These are phyloP conservation scores for Hortiboletus campestris DNA, from an alignment of 768 basidiomycete species.

Conservation along the genomic window DNA sequence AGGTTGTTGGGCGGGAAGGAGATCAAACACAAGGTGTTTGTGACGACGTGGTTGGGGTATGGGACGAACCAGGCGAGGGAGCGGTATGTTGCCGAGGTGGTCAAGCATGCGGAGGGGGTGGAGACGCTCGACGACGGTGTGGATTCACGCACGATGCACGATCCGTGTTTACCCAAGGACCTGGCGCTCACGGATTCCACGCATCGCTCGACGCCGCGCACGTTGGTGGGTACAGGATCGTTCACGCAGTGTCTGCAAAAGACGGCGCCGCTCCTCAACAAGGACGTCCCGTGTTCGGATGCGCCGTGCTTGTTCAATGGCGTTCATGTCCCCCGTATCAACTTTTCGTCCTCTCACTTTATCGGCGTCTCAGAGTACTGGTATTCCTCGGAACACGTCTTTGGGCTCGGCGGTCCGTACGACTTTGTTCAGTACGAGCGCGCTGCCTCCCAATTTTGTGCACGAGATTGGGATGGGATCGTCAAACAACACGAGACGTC, in stretches of 20 bases:
- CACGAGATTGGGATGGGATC: conserved; percentile 74
- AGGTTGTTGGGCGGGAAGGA: conserved; percentile 82
- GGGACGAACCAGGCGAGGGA: conserved; percentile 97
- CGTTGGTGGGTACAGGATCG: conserved; percentile 81
- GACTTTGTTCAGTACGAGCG: conserved; percentile 96
- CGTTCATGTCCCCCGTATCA: conserved; percentile 88
- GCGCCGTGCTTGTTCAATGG: conserved; percentile 92
- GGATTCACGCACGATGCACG: conserved; percentile 49
- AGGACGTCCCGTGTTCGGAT: conserved; percentile 77
- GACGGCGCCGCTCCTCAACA: conserved; percentile 80
- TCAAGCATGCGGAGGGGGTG: conserved; percentile 53
- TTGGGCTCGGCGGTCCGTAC: conserved; percentile 92
- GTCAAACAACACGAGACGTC: conserved; percentile 59
- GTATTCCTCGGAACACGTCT: conserved; percentile 98
- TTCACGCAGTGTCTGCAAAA: conserved; percentile 79
- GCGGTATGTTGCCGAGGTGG: conserved; percentile 75
- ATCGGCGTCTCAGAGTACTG: conserved; percentile 99
- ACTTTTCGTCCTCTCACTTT: conserved; percentile 90
- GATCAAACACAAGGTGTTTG: conserved; percentile 90
- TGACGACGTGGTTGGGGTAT: conserved; percentile 98
- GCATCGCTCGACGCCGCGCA: conserved; percentile 54
- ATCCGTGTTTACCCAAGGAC: conserved; percentile 88
- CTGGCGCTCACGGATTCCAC: conserved; percentile 57
- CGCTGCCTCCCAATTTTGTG: conserved; percentile 85
- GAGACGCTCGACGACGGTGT: conserved; percentile 19